Conservation (phyloP, 2,329 filamentous ascomycete genomes). For the Paecilomyces sp. region DNA sequence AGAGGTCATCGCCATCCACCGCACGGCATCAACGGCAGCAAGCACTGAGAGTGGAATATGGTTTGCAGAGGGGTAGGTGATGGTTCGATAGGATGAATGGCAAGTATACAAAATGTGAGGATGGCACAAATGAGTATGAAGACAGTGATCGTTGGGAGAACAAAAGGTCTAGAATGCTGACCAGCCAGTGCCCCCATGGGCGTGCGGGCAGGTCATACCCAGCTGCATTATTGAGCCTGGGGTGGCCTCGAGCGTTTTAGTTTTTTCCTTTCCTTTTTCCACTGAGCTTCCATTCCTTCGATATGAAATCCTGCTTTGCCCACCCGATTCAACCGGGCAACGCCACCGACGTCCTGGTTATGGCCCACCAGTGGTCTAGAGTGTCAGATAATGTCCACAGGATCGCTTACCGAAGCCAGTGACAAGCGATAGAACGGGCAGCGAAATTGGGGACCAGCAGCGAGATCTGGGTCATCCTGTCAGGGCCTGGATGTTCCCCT, state of each 20-base stretch:
- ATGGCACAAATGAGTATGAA: background rate
- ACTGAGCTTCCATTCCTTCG: background rate
- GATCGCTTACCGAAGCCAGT: too few relatives aligned
- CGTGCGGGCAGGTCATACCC: too few relatives aligned
- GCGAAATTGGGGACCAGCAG: too few relatives aligned
- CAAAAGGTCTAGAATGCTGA: too few relatives aligned
- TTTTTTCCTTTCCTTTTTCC: background rate
- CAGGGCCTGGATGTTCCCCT: too few relatives aligned
- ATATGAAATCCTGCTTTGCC: background rate
- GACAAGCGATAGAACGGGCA: too few relatives aligned
- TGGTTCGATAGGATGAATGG: background rate
- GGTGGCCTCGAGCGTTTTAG: background rate
- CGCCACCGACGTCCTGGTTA: background rate
- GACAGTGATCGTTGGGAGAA: too few relatives aligned
- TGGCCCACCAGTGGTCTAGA: background rate
- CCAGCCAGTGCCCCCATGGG: too few relatives aligned
- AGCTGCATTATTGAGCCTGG: too few relatives aligned
- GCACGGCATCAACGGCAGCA: background rate
- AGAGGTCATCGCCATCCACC: background rate
- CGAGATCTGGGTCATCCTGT: too few relatives aligned
- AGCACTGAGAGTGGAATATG: background rate
- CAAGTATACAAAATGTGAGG: background rate
- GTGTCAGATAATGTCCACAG: too few relatives aligned
- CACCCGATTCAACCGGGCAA: background rate
- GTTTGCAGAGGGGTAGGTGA: background rate